A percentile compares a stretch with the other conserved stretches of the same genome.
Conservation (phyloP, 2,329 filamentous ascomycete species). For the Metarhizium guizhouense region DNA sequence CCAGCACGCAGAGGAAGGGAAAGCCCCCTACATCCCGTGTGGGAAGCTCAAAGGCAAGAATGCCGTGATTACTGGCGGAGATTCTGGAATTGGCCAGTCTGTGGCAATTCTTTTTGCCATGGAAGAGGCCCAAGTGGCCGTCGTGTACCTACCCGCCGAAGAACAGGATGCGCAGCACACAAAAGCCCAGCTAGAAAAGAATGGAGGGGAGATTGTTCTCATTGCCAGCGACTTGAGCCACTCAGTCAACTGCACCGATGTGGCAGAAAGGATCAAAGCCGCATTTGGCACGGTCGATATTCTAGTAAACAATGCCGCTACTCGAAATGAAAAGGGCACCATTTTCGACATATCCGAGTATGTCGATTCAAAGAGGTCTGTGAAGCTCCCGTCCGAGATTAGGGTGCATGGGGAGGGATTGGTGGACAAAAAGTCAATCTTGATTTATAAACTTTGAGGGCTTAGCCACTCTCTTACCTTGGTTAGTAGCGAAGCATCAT, state of each 20-base stretch:
- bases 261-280: not conserved
- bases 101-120: constrained; percentile 8
- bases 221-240: not conserved
- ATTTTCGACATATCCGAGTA: not conserved
- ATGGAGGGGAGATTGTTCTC: not conserved
- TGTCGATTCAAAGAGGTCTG: not conserved
- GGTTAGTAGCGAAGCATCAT: no score
- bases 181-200: not conserved
- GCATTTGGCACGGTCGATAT: not conserved
- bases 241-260: not conserved
- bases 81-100: constrained; percentile 32
- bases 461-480: no score
- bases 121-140: constrained; percentile 10
- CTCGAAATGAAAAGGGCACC: not conserved
- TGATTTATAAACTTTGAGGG: no score
- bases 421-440: no score
- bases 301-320: not conserved
- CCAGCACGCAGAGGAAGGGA: not conserved
- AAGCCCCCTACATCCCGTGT: not conserved
- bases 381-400: no score
- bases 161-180: constrained; percentile 8
- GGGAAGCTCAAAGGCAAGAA: constrained; percentile 22
- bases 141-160: constrained; percentile 11
- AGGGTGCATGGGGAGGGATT: no score
- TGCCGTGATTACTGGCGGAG: constrained; percentile 67